Evolutionary conservation across 306 rosid genomes (phyloP), one percentile per base, ranked within the genome.

Genomic region (Acacia acuminata): DNA sequence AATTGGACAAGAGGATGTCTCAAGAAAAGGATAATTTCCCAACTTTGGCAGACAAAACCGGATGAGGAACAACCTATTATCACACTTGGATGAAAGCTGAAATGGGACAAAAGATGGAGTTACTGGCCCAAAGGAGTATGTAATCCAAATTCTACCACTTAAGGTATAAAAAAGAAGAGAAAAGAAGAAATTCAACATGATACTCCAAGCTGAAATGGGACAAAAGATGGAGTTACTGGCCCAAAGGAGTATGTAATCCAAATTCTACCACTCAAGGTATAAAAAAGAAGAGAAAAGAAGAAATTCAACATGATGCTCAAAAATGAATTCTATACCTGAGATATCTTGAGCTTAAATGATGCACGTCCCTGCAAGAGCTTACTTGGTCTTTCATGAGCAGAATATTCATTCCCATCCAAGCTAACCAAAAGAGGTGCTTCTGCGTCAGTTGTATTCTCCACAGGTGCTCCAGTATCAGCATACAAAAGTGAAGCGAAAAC

Each of bases 71-170:
- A 95, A 87, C 87, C 94, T 88, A 87, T 87, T 95, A 48, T 92
- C 96, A 69, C 98, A 93, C 88, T 95, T 93, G 76, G 98, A 95
- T 24, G 98, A 95, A 85, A 95, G 97, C 98, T 95, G 93, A 82
- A 87, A 89, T 25, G 77, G 75, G 84, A 12, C 32, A 71, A 71
- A 71, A 71, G 75, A 56, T 70, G 71, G 76, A 77, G 79, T 88
- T 76, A 88, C 27, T 43, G 60, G 83, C 77, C 77, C 69, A 71
- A 63, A 68, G 40, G 43, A 82, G 67, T 45, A 51, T 50, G 69
- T 73, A 86, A 84, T 65, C 43, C 79, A 72, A 77, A 76, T 67
- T 42, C 78, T 75, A 48, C 20, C 25, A 68, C 45, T 69, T 53
- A 20, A 15, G 55, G 73, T 61, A 61, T 42, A 74, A 48, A n/a